Percentiles rank a stretch among this genome's conserved stretches.
These are phyloP conservation scores for Physaria fendleri DNA, from an alignment of 345 rosid genomes.

Conservation along the genomic window DNA sequence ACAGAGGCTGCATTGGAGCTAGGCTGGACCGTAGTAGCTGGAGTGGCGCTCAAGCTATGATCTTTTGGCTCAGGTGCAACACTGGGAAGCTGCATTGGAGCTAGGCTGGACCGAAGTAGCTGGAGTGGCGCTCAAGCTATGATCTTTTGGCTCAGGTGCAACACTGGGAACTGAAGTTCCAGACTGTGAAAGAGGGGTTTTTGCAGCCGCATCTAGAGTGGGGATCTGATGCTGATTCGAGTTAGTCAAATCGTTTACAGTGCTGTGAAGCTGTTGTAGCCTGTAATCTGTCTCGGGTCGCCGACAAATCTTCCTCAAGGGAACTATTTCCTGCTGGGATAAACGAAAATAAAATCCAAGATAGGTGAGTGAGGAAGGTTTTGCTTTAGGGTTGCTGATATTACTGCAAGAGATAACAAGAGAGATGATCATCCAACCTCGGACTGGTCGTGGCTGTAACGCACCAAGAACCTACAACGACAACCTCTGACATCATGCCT, in stretches of 20 bases:
- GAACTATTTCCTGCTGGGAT: slow-evolving; percentile 85
- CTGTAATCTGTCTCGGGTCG: slow-evolving; percentile 99
- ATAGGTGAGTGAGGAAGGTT: slow-evolving; percentile 13
- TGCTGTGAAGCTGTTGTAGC: slow-evolving; percentile 84
- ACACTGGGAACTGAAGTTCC: slow-evolving; percentile 14
- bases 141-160: slow-evolving; percentile 8
- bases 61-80: slow-evolving; percentile 10
- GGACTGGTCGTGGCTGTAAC: slow-evolving; percentile 90
- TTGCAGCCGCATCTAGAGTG: slow-evolving; percentile 6
- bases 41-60: not conserved
- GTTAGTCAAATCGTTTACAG: slow-evolving; percentile 37
- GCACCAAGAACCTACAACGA: slow-evolving; percentile 95
- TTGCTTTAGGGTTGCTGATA: slow-evolving; percentile 10
- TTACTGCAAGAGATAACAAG: slow-evolving; percentile 1
- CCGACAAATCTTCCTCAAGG: slow-evolving; percentile 85
- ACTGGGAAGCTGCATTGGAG: slow-evolving; percentile 23
- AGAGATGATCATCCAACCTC: slow-evolving; percentile 52
- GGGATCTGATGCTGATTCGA: slow-evolving; percentile 31
- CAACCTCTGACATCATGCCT: slow-evolving; percentile 99
- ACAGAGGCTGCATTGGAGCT: slow-evolving; percentile 16
- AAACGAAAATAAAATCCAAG: slow-evolving; percentile 20
- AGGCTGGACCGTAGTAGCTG: slow-evolving; percentile 25
- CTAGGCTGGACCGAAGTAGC: slow-evolving; percentile 24
- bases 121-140: slow-evolving; percentile 4
- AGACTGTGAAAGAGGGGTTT: slow-evolving; percentile 13